Conservation (phyloP, 768 basidiomycete genomes). For the Mycena sanguinolenta region DNA sequence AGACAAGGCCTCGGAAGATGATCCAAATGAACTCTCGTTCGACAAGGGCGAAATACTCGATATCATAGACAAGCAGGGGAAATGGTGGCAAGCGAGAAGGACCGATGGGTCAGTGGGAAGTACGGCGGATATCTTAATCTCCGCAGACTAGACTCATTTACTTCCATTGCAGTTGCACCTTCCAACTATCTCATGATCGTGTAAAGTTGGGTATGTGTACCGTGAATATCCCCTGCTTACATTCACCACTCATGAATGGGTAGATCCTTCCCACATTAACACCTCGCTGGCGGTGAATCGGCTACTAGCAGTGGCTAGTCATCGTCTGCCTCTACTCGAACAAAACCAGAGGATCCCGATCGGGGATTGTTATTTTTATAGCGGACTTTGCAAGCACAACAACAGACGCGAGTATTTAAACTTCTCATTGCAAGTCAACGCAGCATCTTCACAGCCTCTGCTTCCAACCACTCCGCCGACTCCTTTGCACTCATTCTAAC, state of each 20-base stretch:
- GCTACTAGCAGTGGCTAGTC: too few species aligned
- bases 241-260: too few species aligned
- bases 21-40: conserved; percentile 97
- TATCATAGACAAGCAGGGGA: conserved; percentile 91
- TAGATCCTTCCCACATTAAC: too few species aligned
- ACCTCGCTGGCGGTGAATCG: too few species aligned
- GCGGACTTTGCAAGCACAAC: too few species aligned
- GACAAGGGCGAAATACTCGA: conserved; percentile 92
- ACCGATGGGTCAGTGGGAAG: conserved; percentile 82
- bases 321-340: too few species aligned
- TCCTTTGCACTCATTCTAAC: neutral
- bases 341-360: too few species aligned
- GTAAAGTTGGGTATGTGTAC: too few species aligned
- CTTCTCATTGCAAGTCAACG: neutral
- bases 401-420: too few species aligned
- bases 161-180: conserved; percentile 70
- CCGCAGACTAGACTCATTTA: too few species aligned
- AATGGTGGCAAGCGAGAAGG: conserved; percentile 93
- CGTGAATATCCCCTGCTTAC: too few species aligned
- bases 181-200: conserved; percentile 93
- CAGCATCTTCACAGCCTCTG: conserved; percentile 13
- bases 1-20: conserved; percentile 95
- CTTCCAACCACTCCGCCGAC: conserved; percentile 1
- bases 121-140: conserved; percentile 56
- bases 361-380: too few species aligned